A percentile compares a stretch with the other conserved stretches of the same genome.
phyloP scores from a whole-genome alignment of 1,284 basidiomycete species.

The Malassezia obtusa region DNA sequence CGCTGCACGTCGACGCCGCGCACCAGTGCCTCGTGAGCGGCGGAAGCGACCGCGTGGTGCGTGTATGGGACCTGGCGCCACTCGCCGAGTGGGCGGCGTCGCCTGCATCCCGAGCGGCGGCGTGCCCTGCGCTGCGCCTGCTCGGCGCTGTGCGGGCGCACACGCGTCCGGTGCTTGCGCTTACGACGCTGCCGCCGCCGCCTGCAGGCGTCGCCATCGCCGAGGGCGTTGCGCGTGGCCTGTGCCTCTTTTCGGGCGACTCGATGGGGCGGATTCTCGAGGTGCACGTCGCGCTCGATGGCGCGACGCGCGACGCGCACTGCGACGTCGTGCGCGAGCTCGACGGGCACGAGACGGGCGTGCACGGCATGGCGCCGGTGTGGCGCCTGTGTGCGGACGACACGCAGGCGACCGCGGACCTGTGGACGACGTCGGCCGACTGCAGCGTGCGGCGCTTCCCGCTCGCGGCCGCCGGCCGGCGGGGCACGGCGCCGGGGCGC shows the following conservation, averaged over 20 bases:
- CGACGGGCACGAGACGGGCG: conserved; percentile 12
- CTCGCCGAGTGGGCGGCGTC: not conserved
- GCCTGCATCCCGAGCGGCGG: no score
- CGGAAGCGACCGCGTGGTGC: conserved; percentile 17
- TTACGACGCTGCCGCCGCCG: conserved; percentile 4
- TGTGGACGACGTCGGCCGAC: conserved; percentile 14
- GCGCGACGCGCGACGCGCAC: not conserved
- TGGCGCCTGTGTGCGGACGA: conserved; percentile 5
- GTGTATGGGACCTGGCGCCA: conserved; percentile 15
- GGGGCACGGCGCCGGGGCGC: not conserved
- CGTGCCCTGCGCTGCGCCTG: not conserved
- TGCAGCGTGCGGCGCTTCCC: conserved; percentile 13
- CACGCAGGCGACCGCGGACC: not conserved
- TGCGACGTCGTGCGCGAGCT: conserved; percentile 9
- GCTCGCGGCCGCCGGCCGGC: not conserved
- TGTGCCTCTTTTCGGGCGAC: conserved; percentile 8
- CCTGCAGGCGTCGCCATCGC: not conserved
- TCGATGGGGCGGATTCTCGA: conserved; percentile 17
- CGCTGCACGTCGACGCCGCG: conserved; percentile 9
- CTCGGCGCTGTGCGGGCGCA: conserved; percentile 3
- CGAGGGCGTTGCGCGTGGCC: not conserved
- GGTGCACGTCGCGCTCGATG: not conserved
- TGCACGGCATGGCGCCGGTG: not conserved
- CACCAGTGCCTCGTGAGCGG: conserved; percentile 15
- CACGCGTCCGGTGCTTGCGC: conserved; percentile 9